Evolutionary conservation across 2,329 filamentous ascomycete species (phyloP).

Genomic region (Fusarium heterosporum): DNA sequence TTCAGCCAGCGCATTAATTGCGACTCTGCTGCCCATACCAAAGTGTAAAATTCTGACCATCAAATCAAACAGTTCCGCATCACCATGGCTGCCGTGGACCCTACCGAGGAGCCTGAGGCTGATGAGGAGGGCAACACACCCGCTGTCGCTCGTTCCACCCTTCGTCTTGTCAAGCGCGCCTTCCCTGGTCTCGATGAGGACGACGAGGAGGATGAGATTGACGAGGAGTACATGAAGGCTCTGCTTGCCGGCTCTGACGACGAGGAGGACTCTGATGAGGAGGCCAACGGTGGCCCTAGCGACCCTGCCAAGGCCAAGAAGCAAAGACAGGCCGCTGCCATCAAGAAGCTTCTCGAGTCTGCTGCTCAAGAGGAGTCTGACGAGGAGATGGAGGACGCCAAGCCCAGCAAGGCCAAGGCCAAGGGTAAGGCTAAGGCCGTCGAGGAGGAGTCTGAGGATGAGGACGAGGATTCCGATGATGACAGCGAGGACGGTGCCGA

Average conservation of each 20-base stretch:
- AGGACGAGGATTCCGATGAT: constrained; percentile 72
- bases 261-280: constrained; percentile 65
- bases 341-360: constrained; percentile 81
- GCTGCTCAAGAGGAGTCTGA: constrained; percentile 70
- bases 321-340: constrained; percentile 80
- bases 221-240: constrained; percentile 72
- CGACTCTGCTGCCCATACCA: constrained; percentile 11
- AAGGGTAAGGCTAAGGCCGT: constrained; percentile 79
- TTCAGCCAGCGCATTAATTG: constrained; percentile 19
- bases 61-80: constrained; percentile 80
- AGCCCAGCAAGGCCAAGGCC: constrained; percentile 69
- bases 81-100: constrained; percentile 98
- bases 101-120: constrained; percentile 77
- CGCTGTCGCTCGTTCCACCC: constrained; percentile 79
- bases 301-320: constrained; percentile 92
- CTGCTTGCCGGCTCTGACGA: constrained; percentile 64
- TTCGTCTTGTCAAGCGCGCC: constrained; percentile 88
- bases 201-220: constrained; percentile 73
- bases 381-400: constrained; percentile 80
- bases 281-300: constrained; percentile 89
- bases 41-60: constrained; percentile 24
- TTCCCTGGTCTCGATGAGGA: constrained; percentile 66
- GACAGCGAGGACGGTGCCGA: constrained; percentile 73
- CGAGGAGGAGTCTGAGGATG: constrained; percentile 68
- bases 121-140: constrained; percentile 72